A percentile compares a stretch with the other conserved stretches of the same genome.
These are phyloP conservation scores for Hyphodiscus hymeniophilus DNA, from an alignment of 495 filamentous ascomycete species.

Conservation along the genomic window DNA sequence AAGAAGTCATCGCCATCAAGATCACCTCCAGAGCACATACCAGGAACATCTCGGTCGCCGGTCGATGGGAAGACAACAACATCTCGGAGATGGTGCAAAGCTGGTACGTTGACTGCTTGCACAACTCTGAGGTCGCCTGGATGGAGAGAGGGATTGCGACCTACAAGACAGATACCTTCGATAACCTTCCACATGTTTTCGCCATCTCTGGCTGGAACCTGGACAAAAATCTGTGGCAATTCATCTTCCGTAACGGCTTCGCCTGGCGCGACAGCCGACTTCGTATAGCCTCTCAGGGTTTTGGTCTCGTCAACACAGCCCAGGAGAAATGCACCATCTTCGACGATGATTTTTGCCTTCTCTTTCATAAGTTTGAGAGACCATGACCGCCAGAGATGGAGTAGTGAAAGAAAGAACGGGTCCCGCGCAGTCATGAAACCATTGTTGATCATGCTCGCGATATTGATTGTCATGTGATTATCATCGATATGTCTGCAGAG, in stretches of 20 bases:
- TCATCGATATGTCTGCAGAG: slow-evolving; percentile 75
- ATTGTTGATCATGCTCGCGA: slow-evolving; percentile 66
- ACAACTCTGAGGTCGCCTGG: slow-evolving; percentile 90
- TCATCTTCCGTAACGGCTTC: slow-evolving; percentile 28
- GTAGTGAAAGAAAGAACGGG: slow-evolving; percentile 71
- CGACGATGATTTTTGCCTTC: slow-evolving; percentile 77
- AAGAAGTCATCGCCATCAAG: slow-evolving; percentile 95
- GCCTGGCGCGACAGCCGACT: slow-evolving; percentile 15
- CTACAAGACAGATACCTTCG: slow-evolving; percentile 71
- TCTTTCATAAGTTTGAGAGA: slow-evolving; percentile 82
- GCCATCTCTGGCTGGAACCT: slow-evolving; percentile 51
- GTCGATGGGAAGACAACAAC: slow-evolving; percentile 80
- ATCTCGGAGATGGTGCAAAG: slow-evolving; percentile 66
- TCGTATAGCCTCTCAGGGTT: slow-evolving; percentile 61
- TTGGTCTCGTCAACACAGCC: slow-evolving; percentile 82
- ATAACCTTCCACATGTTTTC: slow-evolving; percentile 51
- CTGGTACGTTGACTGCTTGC: slow-evolving; percentile 66
- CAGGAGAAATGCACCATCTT: slow-evolving; percentile 79
- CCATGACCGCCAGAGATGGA: slow-evolving; percentile 75
- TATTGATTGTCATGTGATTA: slow-evolving; percentile 65
- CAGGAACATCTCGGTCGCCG: slow-evolving; percentile 77
- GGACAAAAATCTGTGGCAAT: slow-evolving; percentile 84
- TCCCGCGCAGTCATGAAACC: slow-evolving; percentile 71
- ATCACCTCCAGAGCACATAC: slow-evolving; percentile 95
- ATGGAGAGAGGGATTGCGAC: slow-evolving; percentile 90